phyloP scores from a whole-genome alignment of 495 filamentous ascomycete genomes.

The Talaromyces adpressus region DNA sequence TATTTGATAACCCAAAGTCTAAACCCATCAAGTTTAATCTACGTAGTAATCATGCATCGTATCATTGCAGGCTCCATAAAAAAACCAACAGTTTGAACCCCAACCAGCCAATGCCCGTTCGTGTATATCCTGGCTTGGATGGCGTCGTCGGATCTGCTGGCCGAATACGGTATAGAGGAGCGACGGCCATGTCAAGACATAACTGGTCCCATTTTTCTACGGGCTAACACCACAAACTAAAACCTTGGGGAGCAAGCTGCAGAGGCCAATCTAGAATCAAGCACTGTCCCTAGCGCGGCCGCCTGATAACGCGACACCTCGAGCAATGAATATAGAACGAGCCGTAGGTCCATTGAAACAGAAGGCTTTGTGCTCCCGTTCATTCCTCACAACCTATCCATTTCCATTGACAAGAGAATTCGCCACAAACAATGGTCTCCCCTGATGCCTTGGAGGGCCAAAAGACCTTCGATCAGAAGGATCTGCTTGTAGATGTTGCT shows the following conservation, averaged over 20 bases:
- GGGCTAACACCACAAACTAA: not conserved
- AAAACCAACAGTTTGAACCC: not conserved
- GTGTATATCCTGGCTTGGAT: not conserved
- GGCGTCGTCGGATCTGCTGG: not conserved
- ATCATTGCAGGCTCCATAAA: not conserved
- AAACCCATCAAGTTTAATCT: not conserved
- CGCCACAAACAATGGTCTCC: not conserved
- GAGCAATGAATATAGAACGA: not conserved
- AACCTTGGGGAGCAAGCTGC: not conserved
- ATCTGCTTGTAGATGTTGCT: not conserved
- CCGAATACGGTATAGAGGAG: not conserved
- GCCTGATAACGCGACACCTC: not conserved
- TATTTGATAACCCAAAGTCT: too few relatives aligned
- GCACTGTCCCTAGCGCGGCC: not conserved
- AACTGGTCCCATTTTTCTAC: too few relatives aligned
- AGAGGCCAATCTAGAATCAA: not conserved
- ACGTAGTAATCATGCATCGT: not conserved
- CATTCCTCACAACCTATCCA: not conserved
- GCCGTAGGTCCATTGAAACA: not conserved
- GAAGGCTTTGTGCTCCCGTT: not conserved
- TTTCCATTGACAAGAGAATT: not conserved
- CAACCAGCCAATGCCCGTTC: not conserved
- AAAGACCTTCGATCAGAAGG: constrained; percentile 1
- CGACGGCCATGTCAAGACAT: not conserved
- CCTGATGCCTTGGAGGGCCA: not conserved